Conservation (phyloP, 2,329 filamentous ascomycete genomes). For the Fusarium siculi region DNA sequence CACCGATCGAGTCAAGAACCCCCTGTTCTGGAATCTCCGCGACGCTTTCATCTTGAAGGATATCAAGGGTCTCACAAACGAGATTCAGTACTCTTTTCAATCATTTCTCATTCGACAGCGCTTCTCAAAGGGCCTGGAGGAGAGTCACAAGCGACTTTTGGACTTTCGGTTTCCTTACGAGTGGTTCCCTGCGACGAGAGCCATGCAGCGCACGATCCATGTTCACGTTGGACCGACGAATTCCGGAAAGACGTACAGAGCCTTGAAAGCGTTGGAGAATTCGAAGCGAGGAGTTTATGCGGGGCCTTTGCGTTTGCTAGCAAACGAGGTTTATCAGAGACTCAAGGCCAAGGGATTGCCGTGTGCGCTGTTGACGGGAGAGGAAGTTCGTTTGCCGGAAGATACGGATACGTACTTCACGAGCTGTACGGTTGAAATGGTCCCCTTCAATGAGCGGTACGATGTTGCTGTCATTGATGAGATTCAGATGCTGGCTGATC, state of each 20-base stretch:
- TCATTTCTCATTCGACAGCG: slow-evolving; percentile 68
- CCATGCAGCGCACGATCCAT: slow-evolving; percentile 84
- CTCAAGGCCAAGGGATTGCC: slow-evolving; percentile 80
- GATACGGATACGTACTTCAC: slow-evolving; percentile 68
- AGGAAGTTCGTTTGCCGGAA: slow-evolving; percentile 80
- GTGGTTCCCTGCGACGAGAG: slow-evolving; percentile 88
- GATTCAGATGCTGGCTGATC: slow-evolving; percentile 94
- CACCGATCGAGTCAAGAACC: slow-evolving; percentile 57
- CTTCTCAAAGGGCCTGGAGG: slow-evolving; percentile 66
- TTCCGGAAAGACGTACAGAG: slow-evolving; percentile 97
- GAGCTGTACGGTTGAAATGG: slow-evolving; percentile 96
- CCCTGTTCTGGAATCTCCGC: slow-evolving; percentile 67
- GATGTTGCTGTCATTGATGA: slow-evolving; percentile 98
- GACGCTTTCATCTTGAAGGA: slow-evolving; percentile 68
- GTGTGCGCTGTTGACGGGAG: slow-evolving; percentile 88
- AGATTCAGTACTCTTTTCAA: slow-evolving; percentile 76
- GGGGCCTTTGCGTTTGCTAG: slow-evolving; percentile 86
- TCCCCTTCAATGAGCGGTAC: slow-evolving; percentile 64
- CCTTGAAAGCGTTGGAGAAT: slow-evolving; percentile 83
- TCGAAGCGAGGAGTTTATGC: slow-evolving; percentile 86
- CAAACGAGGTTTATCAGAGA: slow-evolving; percentile 94
- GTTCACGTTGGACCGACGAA: slow-evolving; percentile 97
- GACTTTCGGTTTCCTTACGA: slow-evolving; percentile 90
- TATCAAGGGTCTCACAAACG: slow-evolving; percentile 60
- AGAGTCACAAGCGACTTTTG: slow-evolving; percentile 73